Evolutionary conservation across 805 yeast genomes (phyloP), one percentile per base, ranked within the genome.

Genomic region (Ogataea nitratoaversa): DNA sequence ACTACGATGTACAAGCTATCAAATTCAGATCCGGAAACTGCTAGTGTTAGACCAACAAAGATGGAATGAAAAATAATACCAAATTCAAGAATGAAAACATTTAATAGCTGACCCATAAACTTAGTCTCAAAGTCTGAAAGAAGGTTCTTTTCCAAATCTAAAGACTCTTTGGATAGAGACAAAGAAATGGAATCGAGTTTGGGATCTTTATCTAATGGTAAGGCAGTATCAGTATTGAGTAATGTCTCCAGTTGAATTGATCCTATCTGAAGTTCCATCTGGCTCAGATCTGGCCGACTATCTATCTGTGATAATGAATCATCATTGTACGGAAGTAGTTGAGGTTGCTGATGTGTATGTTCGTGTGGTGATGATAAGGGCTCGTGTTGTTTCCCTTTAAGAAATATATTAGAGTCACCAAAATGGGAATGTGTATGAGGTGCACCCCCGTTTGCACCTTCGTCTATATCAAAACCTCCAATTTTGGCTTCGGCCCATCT

Each of bases 61-160:
- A 87, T 76, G 3, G 95, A 87, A 62, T 87, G 95, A 69, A 86
- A 84, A 24, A 87, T 62, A 32, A 87, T 72, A 54, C 95, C 95
- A 49, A 83, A 82, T 59, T 86, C 95, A 44, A 84, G 63, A 27
- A 82, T 74, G 36, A 78, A 71, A 1, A 78, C 72, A 11, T 74
- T 62, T 8, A 80, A 54, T 13, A 82, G 53, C 57, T 81, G 82
- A 28, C 78, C 79, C 29, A 72, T 66, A 54, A 77, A 79, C 31
- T 64, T 60, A 4, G 7, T 23, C 13, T 33, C 19, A 23, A 16
- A 23, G 13, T 20, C 19, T 20, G 8, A 7, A 2, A 20, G 18
- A 5, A 2, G 40, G 75, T 81, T 46, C 62, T 66, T 11, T 50
- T 6, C 12, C 30, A 8, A 12, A 30, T 30, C n/a, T n/a, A n/a